Evolutionary conservation across 1,284 basidiomycete species (phyloP).

Genomic region (Ganoderma sinense): DNA sequence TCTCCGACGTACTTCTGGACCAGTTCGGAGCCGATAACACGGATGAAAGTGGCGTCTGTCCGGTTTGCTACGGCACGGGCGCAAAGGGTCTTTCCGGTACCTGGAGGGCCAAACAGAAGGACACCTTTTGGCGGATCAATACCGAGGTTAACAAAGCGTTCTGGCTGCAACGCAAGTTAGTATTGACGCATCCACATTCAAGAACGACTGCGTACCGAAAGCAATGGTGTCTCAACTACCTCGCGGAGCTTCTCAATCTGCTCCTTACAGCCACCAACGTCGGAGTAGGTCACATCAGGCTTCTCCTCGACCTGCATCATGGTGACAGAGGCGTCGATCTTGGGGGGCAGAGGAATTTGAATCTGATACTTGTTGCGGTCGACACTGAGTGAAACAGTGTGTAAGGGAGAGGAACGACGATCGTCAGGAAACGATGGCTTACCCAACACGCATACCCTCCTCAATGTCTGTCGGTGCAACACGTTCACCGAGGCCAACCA

Average conservation of each 20-base stretch:
- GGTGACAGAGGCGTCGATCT: slow-evolving; percentile 99
- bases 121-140: slow-evolving; percentile 99
- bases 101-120: slow-evolving; percentile 94
- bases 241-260: slow-evolving; percentile 99
- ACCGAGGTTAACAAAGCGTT: slow-evolving; percentile 97
- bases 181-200: slow-evolving; percentile 6
- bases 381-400: slow-evolving; percentile 55
- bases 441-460: slow-evolving; percentile 99
- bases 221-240: slow-evolving; percentile 97
- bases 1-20: slow-evolving; percentile 99
- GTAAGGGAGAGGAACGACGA: slow-evolving; percentile 11
- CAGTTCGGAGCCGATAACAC: slow-evolving; percentile 98
- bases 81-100: slow-evolving; percentile 98
- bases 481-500: slow-evolving; percentile 95
- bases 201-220: slow-evolving; percentile 53
- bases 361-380: slow-evolving; percentile 98
- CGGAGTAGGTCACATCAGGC: slow-evolving; percentile 98
- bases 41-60: slow-evolving; percentile 99
- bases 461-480: slow-evolving; percentile 99
- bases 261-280: slow-evolving; percentile 99
- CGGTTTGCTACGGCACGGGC: slow-evolving; percentile 98
- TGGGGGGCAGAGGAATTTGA: slow-evolving; percentile 99
- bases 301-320: slow-evolving; percentile 99
- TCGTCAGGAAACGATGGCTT: slow-evolving; percentile 41
- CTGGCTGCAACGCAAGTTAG: slow-evolving; percentile 70